Evolutionary conservation across 108 stramenopile species (phyloP).

Genomic region (Skeletonema marinoi): DNA sequence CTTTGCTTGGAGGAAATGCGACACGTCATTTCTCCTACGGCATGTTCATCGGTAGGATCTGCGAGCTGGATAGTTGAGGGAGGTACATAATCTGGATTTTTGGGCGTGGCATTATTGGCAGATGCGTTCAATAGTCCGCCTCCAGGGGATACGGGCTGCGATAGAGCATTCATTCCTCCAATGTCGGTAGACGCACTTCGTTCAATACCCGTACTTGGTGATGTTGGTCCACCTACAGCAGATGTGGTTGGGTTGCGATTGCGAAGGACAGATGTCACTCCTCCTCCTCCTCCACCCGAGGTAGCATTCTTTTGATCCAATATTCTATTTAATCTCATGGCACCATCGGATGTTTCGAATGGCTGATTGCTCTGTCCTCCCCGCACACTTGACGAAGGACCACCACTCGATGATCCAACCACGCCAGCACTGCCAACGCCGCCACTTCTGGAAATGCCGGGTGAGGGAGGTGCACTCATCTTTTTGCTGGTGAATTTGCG

Average conservation of each 20-base stretch:
- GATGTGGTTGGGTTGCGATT: neutral
- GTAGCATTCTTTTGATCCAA: slow-evolving; percentile 34
- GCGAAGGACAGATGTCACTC: neutral
- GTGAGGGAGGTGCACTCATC: neutral
- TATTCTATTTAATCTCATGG: slow-evolving; percentile 72
- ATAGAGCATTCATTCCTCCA: neutral
- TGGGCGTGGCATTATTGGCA: neutral
- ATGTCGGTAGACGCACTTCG: neutral
- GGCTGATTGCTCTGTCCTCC: slow-evolving; percentile 2
- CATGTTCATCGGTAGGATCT: slow-evolving; percentile 45
- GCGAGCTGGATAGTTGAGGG: slow-evolving; percentile 31
- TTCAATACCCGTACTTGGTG: neutral
- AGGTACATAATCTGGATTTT: slow-evolving; percentile 36
- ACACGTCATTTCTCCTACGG: slow-evolving; percentile 50
- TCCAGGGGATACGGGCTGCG: neutral
- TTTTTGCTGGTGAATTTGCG: neutral
- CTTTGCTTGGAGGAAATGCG: slow-evolving; percentile 34
- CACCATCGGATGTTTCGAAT: slow-evolving; percentile 64
- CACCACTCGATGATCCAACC: neutral
- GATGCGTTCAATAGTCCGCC: neutral
- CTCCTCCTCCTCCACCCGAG: neutral
- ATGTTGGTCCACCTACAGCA: neutral
- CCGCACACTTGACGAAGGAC: neutral
- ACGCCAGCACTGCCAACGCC: neutral
- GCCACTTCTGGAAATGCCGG: neutral